Evolutionary conservation across 1,284 basidiomycete genomes (phyloP).

Genomic region (Marasmius oreades): DNA sequence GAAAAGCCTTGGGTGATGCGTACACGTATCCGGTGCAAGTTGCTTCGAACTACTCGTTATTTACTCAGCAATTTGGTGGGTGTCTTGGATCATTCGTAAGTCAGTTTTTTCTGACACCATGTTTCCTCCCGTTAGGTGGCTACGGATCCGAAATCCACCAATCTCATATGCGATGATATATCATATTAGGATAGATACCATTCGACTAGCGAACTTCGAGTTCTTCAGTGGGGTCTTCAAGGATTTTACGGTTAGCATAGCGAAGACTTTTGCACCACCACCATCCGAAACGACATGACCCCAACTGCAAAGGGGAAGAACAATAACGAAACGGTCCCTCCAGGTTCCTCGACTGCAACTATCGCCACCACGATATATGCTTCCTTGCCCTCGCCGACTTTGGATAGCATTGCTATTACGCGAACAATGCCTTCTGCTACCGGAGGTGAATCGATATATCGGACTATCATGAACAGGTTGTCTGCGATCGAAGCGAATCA

Average conservation of each 20-base stretch:
- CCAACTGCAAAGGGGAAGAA: too few species aligned
- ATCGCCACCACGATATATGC: slow-evolving; percentile 11
- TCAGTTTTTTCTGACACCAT: not conserved
- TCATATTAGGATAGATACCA: slow-evolving; percentile 93
- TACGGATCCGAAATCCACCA: slow-evolving; percentile 35
- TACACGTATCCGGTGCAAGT: slow-evolving; percentile 36
- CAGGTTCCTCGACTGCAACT: not conserved
- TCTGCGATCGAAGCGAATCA: slow-evolving; percentile 85
- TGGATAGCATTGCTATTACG: slow-evolving; percentile 7
- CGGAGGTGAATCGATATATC: slow-evolving; percentile 93
- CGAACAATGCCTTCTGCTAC: slow-evolving; percentile 27
- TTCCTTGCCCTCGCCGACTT: slow-evolving; percentile 13
- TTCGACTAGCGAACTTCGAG: slow-evolving; percentile 96
- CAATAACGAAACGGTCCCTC: too few species aligned
- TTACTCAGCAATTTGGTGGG: slow-evolving; percentile 35
- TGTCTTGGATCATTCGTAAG: slow-evolving; percentile 2
- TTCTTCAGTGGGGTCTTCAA: slow-evolving; percentile 98
- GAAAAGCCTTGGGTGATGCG: slow-evolving; percentile 30
- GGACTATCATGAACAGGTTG: slow-evolving; percentile 93
- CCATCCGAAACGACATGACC: too few species aligned
- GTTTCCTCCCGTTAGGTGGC: slow-evolving; percentile 19
- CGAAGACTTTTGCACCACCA: slow-evolving; percentile 48
- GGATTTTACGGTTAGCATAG: slow-evolving; percentile 84
- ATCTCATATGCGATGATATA: slow-evolving; percentile 59
- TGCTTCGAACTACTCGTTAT: slow-evolving; percentile 34